phyloP scores from a whole-genome alignment of 1,284 basidiomycete species.

The Cerioporus squamosus region DNA sequence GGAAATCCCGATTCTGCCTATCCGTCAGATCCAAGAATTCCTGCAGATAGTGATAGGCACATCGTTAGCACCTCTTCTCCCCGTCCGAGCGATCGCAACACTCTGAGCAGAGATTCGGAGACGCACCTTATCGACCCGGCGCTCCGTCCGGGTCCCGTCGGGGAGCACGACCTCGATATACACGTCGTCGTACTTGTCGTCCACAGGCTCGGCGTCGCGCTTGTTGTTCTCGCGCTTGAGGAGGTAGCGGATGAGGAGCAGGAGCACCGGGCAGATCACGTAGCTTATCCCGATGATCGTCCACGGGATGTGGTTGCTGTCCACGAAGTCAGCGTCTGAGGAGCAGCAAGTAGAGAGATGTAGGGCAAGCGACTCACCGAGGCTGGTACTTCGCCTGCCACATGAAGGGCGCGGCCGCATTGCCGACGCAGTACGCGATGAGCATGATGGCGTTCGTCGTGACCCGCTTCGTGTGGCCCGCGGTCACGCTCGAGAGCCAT shows the following conservation, averaged over 20 bases:
- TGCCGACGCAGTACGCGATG: slow-evolving; percentile 73
- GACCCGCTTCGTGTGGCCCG: slow-evolving; percentile 74
- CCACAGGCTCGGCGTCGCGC: slow-evolving; percentile 60
- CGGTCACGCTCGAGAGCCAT: slow-evolving; percentile 70
- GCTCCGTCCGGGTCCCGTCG: slow-evolving; percentile 54
- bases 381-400: slow-evolving; percentile 71
- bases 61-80: too few relatives aligned
- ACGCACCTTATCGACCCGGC: slow-evolving; percentile 66
- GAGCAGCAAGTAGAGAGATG: background rate
- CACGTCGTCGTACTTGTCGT: slow-evolving; percentile 65
- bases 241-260: slow-evolving; percentile 56
- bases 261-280: slow-evolving; percentile 47
- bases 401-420: slow-evolving; percentile 73
- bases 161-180: slow-evolving; percentile 56
- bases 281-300: slow-evolving; percentile 64
- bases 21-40: slow-evolving; percentile 38
- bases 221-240: slow-evolving; percentile 67
- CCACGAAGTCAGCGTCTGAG: background rate
- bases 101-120: background rate
- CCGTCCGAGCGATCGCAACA: too few relatives aligned
- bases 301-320: slow-evolving; percentile 68
- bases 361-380: slow-evolving; percentile 41
- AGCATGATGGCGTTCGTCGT: slow-evolving; percentile 75
- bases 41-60: slow-evolving; percentile 16
- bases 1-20: slow-evolving; percentile 38